Base-by-base conservation (phyloP, 176 grass and related monocot species). In the Musa beccarii region DNA sequence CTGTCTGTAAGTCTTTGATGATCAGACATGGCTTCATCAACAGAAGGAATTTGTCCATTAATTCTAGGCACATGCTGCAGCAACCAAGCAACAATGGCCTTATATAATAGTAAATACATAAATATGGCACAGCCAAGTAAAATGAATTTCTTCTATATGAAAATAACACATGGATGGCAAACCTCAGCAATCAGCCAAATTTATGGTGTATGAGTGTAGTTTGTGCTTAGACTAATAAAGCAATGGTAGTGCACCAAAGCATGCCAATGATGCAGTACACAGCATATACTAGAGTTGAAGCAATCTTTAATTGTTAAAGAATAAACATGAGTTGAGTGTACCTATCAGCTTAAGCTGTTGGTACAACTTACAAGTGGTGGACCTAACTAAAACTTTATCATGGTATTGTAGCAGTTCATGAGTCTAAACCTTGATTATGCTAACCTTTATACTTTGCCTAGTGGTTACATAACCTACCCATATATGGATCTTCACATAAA, bases 61-160 rank as follows among this genome's bases (percentile, higher is more conserved):
- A 99, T 94, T 93, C 75, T 92, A 83, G 95, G 95, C 54, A 99
- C 95, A 92, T 99, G 95, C 95, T 99, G 83, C 80, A 89, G 3
- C 81, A 65, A 19, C 12, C 19, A 80, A 53, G 61, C 9, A 67
- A 55, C 75, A 75, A 87, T 25, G 22, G 87, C 73, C 75, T 89
- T 81, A 67, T 43, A 43, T 43, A 43, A 43, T 43, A 43, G 34
- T 43, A 43, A 43, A 43, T 43, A 43, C 34, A 43, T 43, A 43
- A 43, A 43, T 43, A 43, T 43, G 34, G 34, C 34, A 43, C 4
- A 43, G 34, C 34, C 34, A 43, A 43, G 34, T 43, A 43, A 43
- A 43, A 43, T 61, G 5, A 19, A 61, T 21, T 61, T 61, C 19
- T 61, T n/a, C 57, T n/a, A 61, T 61, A 61, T 19, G 2, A 61